Percentiles rank a stretch among this genome's conserved stretches.
Conservation (phyloP, 768 basidiomycete species). For the Xerocomus spinulosus region DNA sequence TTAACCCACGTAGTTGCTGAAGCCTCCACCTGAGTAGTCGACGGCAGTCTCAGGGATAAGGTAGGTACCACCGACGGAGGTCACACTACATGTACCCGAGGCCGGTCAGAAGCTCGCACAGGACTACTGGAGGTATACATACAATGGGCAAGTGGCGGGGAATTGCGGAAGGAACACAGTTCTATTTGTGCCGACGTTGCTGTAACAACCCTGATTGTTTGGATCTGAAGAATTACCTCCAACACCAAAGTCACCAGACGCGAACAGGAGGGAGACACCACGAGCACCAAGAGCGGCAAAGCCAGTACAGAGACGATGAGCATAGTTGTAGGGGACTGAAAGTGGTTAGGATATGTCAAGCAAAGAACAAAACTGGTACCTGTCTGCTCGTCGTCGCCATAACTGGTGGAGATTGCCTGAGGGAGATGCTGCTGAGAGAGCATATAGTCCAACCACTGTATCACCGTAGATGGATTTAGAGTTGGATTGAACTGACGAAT, state of each 20-base stretch:
- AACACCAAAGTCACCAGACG: slow-evolving; percentile 66
- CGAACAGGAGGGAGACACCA: slow-evolving; percentile 60
- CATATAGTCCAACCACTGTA: slow-evolving; percentile 62
- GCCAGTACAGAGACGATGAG: slow-evolving; percentile 50
- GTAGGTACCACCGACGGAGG: slow-evolving; percentile 64
- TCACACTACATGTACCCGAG: slow-evolving; percentile 49
- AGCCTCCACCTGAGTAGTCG: slow-evolving; percentile 67
- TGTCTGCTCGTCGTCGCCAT: slow-evolving; percentile 70
- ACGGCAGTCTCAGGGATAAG: slow-evolving; percentile 56
- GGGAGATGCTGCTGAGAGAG: slow-evolving; percentile 43
- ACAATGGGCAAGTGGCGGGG: slow-evolving; percentile 61
- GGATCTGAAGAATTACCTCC: slow-evolving; percentile 58
- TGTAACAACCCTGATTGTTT: slow-evolving; percentile 46
- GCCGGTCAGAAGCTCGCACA: not conserved
- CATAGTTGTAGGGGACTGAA: slow-evolving; percentile 54
- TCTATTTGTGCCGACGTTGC: slow-evolving; percentile 53
- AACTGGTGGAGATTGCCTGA: slow-evolving; percentile 65
- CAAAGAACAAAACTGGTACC: slow-evolving; percentile 34
- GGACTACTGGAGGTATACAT: slow-evolving; percentile 6
- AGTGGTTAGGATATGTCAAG: not conserved
- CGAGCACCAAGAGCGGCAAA: slow-evolving; percentile 69
- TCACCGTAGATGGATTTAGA: not conserved
- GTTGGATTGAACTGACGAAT: not conserved
- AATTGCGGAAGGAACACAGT: slow-evolving; percentile 56
- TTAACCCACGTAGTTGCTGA: slow-evolving; percentile 56